phyloP scores from a whole-genome alignment of 768 basidiomycete species.

The Suillus discolor region DNA sequence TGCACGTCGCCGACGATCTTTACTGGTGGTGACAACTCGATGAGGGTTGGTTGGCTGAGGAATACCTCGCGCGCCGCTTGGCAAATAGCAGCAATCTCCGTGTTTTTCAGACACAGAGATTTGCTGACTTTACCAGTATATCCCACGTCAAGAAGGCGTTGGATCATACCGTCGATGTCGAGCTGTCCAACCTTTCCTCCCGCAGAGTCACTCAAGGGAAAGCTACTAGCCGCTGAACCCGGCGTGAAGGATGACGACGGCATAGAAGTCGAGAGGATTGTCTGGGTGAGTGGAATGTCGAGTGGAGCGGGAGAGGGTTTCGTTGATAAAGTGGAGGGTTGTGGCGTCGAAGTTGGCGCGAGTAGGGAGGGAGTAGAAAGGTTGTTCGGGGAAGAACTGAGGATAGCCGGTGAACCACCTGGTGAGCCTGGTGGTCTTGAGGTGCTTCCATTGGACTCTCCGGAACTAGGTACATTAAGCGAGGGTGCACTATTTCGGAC shows the following conservation, averaged over 20 bases:
- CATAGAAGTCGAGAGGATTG: slow-evolving; percentile 78
- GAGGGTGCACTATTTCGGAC: slow-evolving; percentile 33
- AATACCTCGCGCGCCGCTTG: slow-evolving; percentile 96
- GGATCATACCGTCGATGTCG: slow-evolving; percentile 98
- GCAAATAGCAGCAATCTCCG: slow-evolving; percentile 93
- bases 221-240: slow-evolving; percentile 47
- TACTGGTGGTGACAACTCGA: slow-evolving; percentile 96
- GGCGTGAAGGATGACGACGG: slow-evolving; percentile 51
- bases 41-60: slow-evolving; percentile 92
- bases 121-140: slow-evolving; percentile 99
- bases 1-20: slow-evolving; percentile 99
- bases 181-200: slow-evolving; percentile 63
- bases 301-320: slow-evolving; percentile 58
- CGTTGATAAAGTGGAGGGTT: slow-evolving; percentile 18
- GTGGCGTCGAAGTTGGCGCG: slow-evolving; percentile 15
- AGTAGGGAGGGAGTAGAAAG: slow-evolving; percentile 44
- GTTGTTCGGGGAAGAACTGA: slow-evolving; percentile 39
- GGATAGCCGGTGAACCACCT: slow-evolving; percentile 37
- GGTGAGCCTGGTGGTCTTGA: slow-evolving; percentile 36
- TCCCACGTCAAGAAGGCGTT: slow-evolving; percentile 92
- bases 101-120: slow-evolving; percentile 92
- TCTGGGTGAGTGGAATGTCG: slow-evolving; percentile 80
- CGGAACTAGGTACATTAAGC: slow-evolving; percentile 36
- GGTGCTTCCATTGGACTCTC: slow-evolving; percentile 44
- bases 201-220: slow-evolving; percentile 39